Evolutionary conservation across 805 yeast species (phyloP).

Genomic region (Saccharomycopsis sp.): DNA sequence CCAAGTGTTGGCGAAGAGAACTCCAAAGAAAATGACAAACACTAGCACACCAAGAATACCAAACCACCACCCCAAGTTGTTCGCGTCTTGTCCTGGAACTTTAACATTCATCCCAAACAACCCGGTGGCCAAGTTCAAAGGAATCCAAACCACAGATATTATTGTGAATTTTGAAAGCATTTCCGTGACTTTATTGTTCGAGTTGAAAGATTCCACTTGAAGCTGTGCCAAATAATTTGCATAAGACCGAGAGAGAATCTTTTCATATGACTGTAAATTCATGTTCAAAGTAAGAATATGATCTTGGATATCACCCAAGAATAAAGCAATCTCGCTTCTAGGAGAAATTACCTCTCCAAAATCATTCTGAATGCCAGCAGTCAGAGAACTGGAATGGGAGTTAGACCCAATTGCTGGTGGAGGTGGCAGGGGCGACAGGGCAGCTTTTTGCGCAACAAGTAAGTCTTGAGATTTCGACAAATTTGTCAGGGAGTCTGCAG

Average conservation of each 20-base stretch:
- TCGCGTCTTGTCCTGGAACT: constrained; percentile 61
- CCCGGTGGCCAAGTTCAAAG: constrained; percentile 85
- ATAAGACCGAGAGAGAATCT: constrained; percentile 86
- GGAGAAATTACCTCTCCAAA: constrained; percentile 32
- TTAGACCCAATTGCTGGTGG: neutral
- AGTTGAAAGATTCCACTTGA: constrained; percentile 84
- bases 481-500: neutral
- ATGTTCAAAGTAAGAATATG: constrained; percentile 95
- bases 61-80: constrained; percentile 52
- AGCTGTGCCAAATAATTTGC: constrained; percentile 87
- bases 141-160: constrained; percentile 83
- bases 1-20: constrained; percentile 36
- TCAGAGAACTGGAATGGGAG: neutral
- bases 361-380: too few species aligned
- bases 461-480: neutral
- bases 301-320: constrained; percentile 93
- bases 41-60: constrained; percentile 52
- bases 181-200: constrained; percentile 77
- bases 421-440: neutral
- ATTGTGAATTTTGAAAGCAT: constrained; percentile 84
- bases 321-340: constrained; percentile 83
- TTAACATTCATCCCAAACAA: constrained; percentile 91
- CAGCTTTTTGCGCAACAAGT: too few species aligned
- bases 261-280: constrained; percentile 80
- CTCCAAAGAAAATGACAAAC: constrained; percentile 32